Conservation (phyloP, 129 eudicot species). For the Pulicaria dysenterica region DNA sequence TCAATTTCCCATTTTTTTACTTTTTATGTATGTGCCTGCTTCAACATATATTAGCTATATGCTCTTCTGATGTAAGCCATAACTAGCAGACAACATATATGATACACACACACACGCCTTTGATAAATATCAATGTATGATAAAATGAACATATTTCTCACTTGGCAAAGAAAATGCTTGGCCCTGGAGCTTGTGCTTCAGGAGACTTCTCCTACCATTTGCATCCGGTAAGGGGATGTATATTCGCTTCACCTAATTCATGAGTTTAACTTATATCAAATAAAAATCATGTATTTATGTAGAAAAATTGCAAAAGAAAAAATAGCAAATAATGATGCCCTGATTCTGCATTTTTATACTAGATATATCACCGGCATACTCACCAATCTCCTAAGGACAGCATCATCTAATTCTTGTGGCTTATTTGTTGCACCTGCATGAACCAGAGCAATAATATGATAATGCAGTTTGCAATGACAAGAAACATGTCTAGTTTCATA, state of each 20-base stretch:
- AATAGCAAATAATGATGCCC: not conserved
- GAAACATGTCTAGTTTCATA: constrained; percentile 1
- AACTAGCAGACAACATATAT: constrained; percentile 1
- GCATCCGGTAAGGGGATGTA: constrained; percentile 96
- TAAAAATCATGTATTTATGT: constrained; percentile 2
- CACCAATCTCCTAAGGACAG: constrained; percentile 97
- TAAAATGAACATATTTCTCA: constrained; percentile 32
- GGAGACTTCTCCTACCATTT: constrained; percentile 61
- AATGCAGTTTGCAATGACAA: not conserved
- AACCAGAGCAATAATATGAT: constrained; percentile 24
- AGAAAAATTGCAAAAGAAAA: not conserved
- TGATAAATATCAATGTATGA: not conserved
- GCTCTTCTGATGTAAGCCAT: not conserved
- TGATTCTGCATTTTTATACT: not conserved
- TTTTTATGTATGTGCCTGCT: not conserved
- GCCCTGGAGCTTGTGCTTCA: constrained; percentile 89
- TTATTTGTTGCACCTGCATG: constrained; percentile 96
- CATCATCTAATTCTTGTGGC: constrained; percentile 99
- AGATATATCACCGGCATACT: constrained; percentile 35
- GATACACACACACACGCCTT: not conserved
- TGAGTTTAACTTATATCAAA: constrained; percentile 9
- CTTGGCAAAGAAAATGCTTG: constrained; percentile 92
- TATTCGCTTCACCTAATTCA: constrained; percentile 87
- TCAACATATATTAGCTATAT: not conserved
- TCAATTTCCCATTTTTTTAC: not conserved